Evolutionary conservation across 192 early-diverging fungal genomes (phyloP), one percentile per base, ranked within the genome.

Genomic region (Chytriomyces hyalinus): DNA sequence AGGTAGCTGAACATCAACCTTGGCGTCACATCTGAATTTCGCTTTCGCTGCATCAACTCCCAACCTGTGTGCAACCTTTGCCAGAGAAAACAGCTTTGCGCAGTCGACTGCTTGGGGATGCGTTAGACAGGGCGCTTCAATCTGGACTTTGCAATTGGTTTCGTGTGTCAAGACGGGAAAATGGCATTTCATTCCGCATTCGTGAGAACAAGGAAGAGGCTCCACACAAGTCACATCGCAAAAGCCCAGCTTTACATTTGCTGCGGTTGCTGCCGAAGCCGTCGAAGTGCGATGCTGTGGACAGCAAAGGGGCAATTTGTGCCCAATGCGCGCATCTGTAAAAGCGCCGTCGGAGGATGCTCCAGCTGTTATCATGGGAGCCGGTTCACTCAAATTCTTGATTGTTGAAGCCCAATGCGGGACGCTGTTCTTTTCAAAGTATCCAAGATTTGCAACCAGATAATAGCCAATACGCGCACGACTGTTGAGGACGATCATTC

Each of bases 401-500:
- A 81, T 73, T 17, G 80, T 81, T 60, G 59, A 79, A 28, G 43
- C 49, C 79, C 81, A 82, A 62, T 82, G 81, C 47, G 17, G 46
- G 7, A 75, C 62, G n/a, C 59, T 46, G 44, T 82, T 78, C 20
- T 69, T 77, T 17, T 75, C 78, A 67, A 82, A 82, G 53, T 82
- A 82, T 17, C 11, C 61, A 15, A 49, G 49, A 62, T 82, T 82
- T 26, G 80, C 81, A 43, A 82, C 53, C 67, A 82, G 74, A 65
- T 67, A 82, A 62, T 82, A 76, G 6, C 81, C 81, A 45, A 82
- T 60, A 10, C 79, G 70, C 17, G 81, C 81, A 6, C 81, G 81
- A 67, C 62, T 68, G 20, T 82, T 72, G 49, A 82, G 51, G 10
- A 82, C 81, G 69, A 82, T 82, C 81, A 82, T 82, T 45, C 81